These are phyloP conservation scores for Lentinula aciculospora DNA, from an alignment of 768 basidiomycete genomes.

Conservation along the genomic window DNA sequence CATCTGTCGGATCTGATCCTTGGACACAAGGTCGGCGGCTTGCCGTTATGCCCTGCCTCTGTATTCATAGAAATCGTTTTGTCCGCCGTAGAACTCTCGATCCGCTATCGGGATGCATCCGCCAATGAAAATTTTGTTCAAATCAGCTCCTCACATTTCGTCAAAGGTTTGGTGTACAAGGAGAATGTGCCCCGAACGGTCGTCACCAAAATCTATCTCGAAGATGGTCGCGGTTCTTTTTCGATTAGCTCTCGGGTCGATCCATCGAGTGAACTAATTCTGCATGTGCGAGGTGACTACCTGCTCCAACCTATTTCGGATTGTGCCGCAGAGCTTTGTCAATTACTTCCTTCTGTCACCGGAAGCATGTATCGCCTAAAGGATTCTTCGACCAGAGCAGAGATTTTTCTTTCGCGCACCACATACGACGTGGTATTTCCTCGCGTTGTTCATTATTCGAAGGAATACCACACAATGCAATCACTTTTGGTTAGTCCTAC, in stretches of 20 bases:
- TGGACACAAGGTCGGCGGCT: constrained; percentile 54
- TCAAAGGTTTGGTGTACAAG: constrained; percentile 48
- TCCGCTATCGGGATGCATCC: constrained; percentile 21
- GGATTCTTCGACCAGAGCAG: constrained; percentile 21
- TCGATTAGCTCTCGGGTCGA: constrained; percentile 35
- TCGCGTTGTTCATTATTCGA: constrained; percentile 59
- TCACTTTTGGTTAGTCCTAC: constrained; percentile 43
- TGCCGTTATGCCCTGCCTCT: constrained; percentile 60
- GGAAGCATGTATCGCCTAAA: constrained; percentile 27
- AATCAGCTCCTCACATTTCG: constrained; percentile 40
- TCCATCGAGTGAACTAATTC: constrained; percentile 23
- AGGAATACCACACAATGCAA: constrained; percentile 52
- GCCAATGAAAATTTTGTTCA: constrained; percentile 27
- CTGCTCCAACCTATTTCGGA: constrained; percentile 25
- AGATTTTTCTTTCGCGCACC: constrained; percentile 50
- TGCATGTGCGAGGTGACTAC: constrained; percentile 45
- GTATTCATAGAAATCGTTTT: constrained; percentile 56
- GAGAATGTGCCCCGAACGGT: constrained; percentile 25
- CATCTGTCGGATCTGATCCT: constrained; percentile 37
- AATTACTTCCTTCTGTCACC: constrained; percentile 26
- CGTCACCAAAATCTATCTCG: constrained; percentile 31
- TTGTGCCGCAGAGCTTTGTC: constrained; percentile 30
- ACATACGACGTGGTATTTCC: constrained; percentile 66
- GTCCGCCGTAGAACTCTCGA: constrained; percentile 35
- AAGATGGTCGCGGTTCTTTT: constrained; percentile 36